Conservation (phyloP, 2,329 filamentous ascomycete genomes). For the Phaeoacremonium minimum region DNA sequence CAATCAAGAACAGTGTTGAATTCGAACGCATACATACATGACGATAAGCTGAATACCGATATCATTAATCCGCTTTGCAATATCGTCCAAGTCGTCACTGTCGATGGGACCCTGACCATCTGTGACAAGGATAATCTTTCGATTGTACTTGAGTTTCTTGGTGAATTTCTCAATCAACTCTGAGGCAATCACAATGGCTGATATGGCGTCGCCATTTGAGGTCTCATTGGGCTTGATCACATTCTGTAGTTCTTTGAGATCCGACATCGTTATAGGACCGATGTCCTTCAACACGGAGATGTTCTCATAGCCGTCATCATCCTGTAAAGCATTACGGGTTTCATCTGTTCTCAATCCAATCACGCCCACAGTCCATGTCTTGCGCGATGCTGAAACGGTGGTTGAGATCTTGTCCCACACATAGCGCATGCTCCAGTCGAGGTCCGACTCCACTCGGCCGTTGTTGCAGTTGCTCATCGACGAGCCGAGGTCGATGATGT, state of each 20-base stretch:
- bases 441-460: constrained; percentile 71
- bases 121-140: constrained; percentile 80
- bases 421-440: constrained; percentile 88
- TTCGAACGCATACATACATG: constrained; percentile 53
- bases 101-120: constrained; percentile 74
- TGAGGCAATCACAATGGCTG: constrained; percentile 79
- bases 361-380: constrained; percentile 72
- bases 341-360: constrained; percentile 78
- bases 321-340: constrained; percentile 64
- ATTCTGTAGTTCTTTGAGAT: constrained; percentile 61
- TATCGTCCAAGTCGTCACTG: constrained; percentile 63
- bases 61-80: constrained; percentile 69
- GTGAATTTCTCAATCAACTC: constrained; percentile 80
- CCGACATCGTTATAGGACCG: constrained; percentile 57
- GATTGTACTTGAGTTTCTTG: constrained; percentile 75
- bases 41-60: constrained; percentile 74
- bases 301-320: constrained; percentile 68
- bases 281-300: constrained; percentile 75
- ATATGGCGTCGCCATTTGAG: constrained; percentile 75
- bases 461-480: constrained; percentile 74
- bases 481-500: constrained; percentile 80
- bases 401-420: constrained; percentile 89
- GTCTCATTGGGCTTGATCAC: constrained; percentile 65
- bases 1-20: neutral
- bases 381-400: constrained; percentile 64